Conservation (phyloP, 2,329 filamentous ascomycete genomes). For the Colletotrichum falcatum region DNA sequence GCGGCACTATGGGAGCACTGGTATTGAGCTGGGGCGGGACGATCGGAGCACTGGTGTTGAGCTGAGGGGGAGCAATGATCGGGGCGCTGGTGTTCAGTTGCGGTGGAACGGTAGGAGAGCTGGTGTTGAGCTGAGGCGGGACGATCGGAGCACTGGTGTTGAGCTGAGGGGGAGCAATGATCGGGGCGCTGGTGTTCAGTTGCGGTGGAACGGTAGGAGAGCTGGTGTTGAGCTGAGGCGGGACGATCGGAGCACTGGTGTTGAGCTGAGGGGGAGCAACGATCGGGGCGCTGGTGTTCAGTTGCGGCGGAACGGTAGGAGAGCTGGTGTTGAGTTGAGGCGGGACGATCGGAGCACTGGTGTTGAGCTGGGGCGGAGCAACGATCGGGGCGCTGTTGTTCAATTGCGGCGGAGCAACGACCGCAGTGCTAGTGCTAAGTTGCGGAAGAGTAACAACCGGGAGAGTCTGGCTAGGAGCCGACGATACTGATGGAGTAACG, state of each 20-base stretch:
- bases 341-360: neutral
- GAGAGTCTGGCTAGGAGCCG: slow-evolving; percentile 8
- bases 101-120: neutral
- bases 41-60: slow-evolving; percentile 14
- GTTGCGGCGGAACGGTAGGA: neutral
- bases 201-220: neutral
- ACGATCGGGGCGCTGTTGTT: slow-evolving; percentile 13
- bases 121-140: slow-evolving; percentile 1
- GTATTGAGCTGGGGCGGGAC: neutral
- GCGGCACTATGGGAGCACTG: neutral
- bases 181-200: slow-evolving; percentile 2
- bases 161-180: neutral
- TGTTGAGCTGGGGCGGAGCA: neutral
- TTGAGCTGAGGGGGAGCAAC: neutral
- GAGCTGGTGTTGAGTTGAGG: slow-evolving; percentile 3
- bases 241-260: neutral
- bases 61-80: neutral
- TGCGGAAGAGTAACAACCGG: neutral
- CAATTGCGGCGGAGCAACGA: neutral
- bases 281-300: slow-evolving; percentile 7
- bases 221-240: slow-evolving; percentile 1
- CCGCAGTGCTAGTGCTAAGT: slow-evolving; percentile 2
- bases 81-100: slow-evolving; percentile 2
- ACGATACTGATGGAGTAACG: neutral
- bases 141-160: slow-evolving; percentile 13